These are phyloP conservation scores for Solanum piurae DNA, from an alignment of 257 asterid genomes.

Conservation along the genomic window DNA sequence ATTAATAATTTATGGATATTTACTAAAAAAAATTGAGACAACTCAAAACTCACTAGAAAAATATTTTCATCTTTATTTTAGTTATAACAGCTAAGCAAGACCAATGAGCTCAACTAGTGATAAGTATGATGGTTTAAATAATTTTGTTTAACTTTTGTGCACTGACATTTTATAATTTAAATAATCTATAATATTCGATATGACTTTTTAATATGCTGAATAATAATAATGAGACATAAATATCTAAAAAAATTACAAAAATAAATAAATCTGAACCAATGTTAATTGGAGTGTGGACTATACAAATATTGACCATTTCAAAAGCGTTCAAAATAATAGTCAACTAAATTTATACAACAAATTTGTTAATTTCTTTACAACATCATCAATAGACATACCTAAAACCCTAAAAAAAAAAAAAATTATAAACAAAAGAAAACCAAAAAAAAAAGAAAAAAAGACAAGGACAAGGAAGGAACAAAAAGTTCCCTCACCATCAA, in stretches of 20 bases:
- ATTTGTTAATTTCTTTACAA: neutral
- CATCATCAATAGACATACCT: neutral
- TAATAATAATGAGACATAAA: neutral
- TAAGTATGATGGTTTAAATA: neutral
- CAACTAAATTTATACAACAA: neutral
- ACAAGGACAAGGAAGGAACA: neutral
- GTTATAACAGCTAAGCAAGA: neutral
- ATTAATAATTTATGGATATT: too few species aligned
- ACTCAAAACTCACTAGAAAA: neutral
- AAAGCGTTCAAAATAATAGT: neutral
- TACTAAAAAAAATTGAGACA: neutral
- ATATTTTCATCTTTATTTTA: neutral
- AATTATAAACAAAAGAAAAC: too few species aligned
- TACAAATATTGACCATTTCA: neutral
- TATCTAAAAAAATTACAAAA: neutral
- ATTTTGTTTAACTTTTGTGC: neutral
- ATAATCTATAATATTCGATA: too few species aligned
- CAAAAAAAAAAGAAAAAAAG: neutral
- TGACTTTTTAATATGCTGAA: neutral
- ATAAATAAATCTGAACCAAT: neutral
- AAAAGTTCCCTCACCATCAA: neutral
- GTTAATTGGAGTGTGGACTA: neutral
- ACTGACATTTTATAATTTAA: too few species aligned
- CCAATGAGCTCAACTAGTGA: neutral
- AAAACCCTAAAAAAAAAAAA: neutral